Evolutionary conservation across 2,329 filamentous ascomycete species (phyloP), one percentile per base, ranked within the genome.

Genomic region (Hypoxylon sp.): DNA sequence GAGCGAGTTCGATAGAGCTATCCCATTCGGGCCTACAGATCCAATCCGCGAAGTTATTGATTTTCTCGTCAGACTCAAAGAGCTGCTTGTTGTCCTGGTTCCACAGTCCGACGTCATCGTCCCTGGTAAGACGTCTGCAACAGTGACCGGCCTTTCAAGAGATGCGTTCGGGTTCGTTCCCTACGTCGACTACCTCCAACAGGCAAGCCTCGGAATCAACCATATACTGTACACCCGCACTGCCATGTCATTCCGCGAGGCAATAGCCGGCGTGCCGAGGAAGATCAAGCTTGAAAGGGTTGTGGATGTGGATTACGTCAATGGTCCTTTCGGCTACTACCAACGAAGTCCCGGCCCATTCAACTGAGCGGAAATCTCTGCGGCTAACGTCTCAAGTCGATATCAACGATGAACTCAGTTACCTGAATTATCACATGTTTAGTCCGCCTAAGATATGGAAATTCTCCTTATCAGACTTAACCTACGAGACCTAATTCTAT

Each of bases 31-130:
- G 6, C 69, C 69, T 1, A 59, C 64, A 2, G 63, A 66, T 17
- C 66, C 63, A 47, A 68, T 71, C 54, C 67, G 69, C 44, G 71
- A 71, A 42, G 60, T 71, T 1, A 57, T 73, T 13, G 65, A 73
- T 24, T 48, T 42, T 24, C 42, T 70, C 44, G 11, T 8, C 1
- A 57, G 39, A 5, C 66, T 73, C 44, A 54, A 73, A 14, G 63
- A 71, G 22, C 42, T 73, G n/a, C 54, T 63, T 42, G 42, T 73
- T 37, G 71, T 71, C 14, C 54, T 71, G 2, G 55, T 67, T n/a
- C 71, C 68, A 1, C 57, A 58, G 14, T n/a, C 53, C 10, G 37
- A 46, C 46, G 26, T 22, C 22, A 19, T 11, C 14, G 9, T 6
- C 44, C 6, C 60, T 22, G 57, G 29, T 19, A 11, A 33, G 5